These are phyloP conservation scores for Fusarium dlaminii DNA, from an alignment of 2,329 filamentous ascomycete genomes.

Conservation along the genomic window DNA sequence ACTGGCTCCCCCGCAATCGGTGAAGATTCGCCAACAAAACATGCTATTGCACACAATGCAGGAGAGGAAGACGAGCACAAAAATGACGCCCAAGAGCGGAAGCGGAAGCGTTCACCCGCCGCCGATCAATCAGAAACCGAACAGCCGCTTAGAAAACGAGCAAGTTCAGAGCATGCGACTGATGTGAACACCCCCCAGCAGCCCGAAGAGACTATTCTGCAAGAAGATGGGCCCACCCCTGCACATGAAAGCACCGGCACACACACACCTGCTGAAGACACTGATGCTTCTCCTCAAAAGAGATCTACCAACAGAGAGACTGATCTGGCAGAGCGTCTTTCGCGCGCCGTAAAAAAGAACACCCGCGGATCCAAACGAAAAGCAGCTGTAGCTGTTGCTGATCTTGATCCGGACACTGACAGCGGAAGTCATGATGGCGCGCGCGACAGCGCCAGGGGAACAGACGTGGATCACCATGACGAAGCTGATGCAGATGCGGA, in stretches of 20 bases:
- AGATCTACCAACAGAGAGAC: conserved; percentile 44
- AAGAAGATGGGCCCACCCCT: conserved; percentile 49
- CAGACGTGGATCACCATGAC: conserved; percentile 57
- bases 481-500: conserved; percentile 66
- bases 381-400: conserved; percentile 41
- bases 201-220: conserved; percentile 45
- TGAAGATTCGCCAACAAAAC: conserved; percentile 51
- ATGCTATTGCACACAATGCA: conserved; percentile 39
- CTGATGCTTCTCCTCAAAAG: conserved; percentile 45
- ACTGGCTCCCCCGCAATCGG: conserved; percentile 51
- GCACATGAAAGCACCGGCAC: conserved; percentile 51
- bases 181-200: conserved; percentile 47
- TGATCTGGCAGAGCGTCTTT: conserved; percentile 45
- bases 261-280: conserved; percentile 59
- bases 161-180: conserved; percentile 56
- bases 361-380: conserved; percentile 55
- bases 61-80: conserved; percentile 45
- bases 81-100: conserved; percentile 53
- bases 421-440: conserved; percentile 47
- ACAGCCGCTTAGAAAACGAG: conserved; percentile 63
- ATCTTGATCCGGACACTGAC: conserved; percentile 46
- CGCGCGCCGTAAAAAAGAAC: conserved; percentile 51
- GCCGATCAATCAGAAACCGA: conserved; percentile 57
- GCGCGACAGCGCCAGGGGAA: conserved; percentile 49
- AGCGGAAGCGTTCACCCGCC: conserved; percentile 61